Conservation (phyloP, 2,329 filamentous ascomycete genomes). For the Teratosphaeria destructans region DNA sequence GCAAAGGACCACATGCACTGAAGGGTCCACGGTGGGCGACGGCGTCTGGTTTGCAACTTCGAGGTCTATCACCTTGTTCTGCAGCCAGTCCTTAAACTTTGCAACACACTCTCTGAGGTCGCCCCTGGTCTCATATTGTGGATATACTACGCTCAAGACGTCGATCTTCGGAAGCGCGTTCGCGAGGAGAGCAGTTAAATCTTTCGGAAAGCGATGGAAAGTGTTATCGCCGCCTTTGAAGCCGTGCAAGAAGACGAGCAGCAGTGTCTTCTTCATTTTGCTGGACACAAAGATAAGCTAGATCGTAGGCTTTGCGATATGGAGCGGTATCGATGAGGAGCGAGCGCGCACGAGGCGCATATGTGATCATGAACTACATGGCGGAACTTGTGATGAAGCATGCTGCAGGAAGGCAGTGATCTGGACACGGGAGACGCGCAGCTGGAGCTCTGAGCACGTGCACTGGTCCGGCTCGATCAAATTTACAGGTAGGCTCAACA, state of each 20-base stretch:
- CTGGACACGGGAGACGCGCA: slow-evolving; percentile 1
- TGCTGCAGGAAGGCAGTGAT: background rate
- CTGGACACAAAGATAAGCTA: background rate
- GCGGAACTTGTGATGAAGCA: background rate
- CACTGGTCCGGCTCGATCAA: background rate
- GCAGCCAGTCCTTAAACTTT: slow-evolving; percentile 71
- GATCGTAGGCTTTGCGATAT: background rate
- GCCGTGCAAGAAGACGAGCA: slow-evolving; percentile 78
- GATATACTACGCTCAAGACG: slow-evolving; percentile 59
- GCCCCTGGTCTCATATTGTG: slow-evolving; percentile 71
- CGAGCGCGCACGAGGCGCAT: slow-evolving; percentile 1
- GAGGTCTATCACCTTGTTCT: slow-evolving; percentile 86
- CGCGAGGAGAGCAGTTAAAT: slow-evolving; percentile 55
- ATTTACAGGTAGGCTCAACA: too few species aligned
- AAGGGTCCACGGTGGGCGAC: slow-evolving; percentile 77
- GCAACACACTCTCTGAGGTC: slow-evolving; percentile 61
- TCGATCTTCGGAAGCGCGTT: slow-evolving; percentile 58
- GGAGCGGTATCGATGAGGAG: background rate
- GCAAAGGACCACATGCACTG: slow-evolving; percentile 68
- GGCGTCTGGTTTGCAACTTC: slow-evolving; percentile 73
- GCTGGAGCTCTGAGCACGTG: background rate
- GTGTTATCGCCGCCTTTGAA: slow-evolving; percentile 80
- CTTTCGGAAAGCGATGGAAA: slow-evolving; percentile 65
- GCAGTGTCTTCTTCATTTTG: slow-evolving; percentile 57
- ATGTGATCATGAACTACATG: background rate